Conservation (phyloP, 805 yeast genomes). For the Kurtzmaniella cleridarum region DNA sequence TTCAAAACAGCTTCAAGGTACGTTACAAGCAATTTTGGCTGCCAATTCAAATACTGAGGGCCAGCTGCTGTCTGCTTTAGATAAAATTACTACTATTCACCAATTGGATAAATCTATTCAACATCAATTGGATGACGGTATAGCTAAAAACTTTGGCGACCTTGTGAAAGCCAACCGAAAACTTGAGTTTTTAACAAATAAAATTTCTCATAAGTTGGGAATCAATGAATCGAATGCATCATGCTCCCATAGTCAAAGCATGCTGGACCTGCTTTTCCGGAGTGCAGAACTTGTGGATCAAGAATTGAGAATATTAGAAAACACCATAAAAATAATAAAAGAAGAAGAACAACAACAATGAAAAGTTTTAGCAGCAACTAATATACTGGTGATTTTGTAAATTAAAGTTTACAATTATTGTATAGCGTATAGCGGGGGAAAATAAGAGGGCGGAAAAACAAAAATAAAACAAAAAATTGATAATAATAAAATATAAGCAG, state of each 20-base stretch:
- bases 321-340: constrained; percentile 30
- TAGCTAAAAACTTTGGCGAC: constrained; percentile 24
- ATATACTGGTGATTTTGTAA: too few species aligned
- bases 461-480: too few species aligned
- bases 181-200: constrained; percentile 18
- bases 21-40: constrained; percentile 18
- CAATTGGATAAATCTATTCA: constrained; percentile 33
- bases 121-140: constrained; percentile 28
- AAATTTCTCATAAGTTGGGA: constrained; percentile 1
- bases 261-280: constrained; percentile 12
- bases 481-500: too few species aligned
- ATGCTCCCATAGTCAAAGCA: neutral
- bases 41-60: constrained; percentile 19
- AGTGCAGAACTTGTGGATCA: constrained; percentile 69
- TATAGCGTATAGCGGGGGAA: too few species aligned
- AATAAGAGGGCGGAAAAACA: too few species aligned
- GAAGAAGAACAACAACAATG: too few species aligned
- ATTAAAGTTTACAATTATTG: too few species aligned
- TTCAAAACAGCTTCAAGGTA: constrained; percentile 19
- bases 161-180: constrained; percentile 18
- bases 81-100: constrained; percentile 37
- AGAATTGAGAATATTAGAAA: constrained; percentile 65
- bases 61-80: constrained; percentile 15
- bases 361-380: too few species aligned
- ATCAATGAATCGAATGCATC: neutral